Evolutionary conservation across 495 filamentous ascomycete genomes (phyloP).

Genomic region (Penicillium cataractarum): DNA sequence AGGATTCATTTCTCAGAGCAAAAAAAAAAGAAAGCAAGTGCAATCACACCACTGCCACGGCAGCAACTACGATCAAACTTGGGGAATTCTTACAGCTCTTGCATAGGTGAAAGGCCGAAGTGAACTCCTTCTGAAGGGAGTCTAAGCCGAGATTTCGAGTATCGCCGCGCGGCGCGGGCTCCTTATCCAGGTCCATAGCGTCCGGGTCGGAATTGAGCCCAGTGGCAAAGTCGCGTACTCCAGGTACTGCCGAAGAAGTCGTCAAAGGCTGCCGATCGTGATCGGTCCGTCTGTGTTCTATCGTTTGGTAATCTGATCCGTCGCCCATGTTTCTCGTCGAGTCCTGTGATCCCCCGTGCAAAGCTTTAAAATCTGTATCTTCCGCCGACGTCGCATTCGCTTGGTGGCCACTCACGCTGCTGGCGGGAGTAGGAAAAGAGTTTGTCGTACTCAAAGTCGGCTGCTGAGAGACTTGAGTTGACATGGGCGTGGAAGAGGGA

Average conservation of each 20-base stretch:
- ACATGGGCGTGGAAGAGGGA: slow-evolving; percentile 51
- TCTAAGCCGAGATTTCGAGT: slow-evolving; percentile 40
- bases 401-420: slow-evolving; percentile 46
- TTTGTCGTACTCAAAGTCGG: slow-evolving; percentile 45
- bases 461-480: slow-evolving; percentile 51
- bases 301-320: slow-evolving; percentile 23
- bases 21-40: slow-evolving; percentile 25
- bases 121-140: slow-evolving; percentile 50
- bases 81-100: slow-evolving; percentile 55
- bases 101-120: slow-evolving; percentile 54
- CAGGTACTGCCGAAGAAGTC: slow-evolving; percentile 18
- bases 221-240: slow-evolving; percentile 34
- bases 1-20: slow-evolving; percentile 38
- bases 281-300: slow-evolving; percentile 42
- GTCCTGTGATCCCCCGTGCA: slow-evolving; percentile 29
- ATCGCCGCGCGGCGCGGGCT: slow-evolving; percentile 19
- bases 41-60: slow-evolving; percentile 32
- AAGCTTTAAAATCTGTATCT: slow-evolving; percentile 41
- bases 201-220: slow-evolving; percentile 25
- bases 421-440: slow-evolving; percentile 52
- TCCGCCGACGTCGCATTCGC: slow-evolving; percentile 35
- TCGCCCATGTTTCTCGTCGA: slow-evolving; percentile 22
- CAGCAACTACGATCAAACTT: slow-evolving; percentile 32
- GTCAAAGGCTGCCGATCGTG: slow-evolving; percentile 38
- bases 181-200: slow-evolving; percentile 47